These are phyloP conservation scores for Fraxinus quadrangulata DNA, from an alignment of 257 asterid genomes.

Conservation along the genomic window DNA sequence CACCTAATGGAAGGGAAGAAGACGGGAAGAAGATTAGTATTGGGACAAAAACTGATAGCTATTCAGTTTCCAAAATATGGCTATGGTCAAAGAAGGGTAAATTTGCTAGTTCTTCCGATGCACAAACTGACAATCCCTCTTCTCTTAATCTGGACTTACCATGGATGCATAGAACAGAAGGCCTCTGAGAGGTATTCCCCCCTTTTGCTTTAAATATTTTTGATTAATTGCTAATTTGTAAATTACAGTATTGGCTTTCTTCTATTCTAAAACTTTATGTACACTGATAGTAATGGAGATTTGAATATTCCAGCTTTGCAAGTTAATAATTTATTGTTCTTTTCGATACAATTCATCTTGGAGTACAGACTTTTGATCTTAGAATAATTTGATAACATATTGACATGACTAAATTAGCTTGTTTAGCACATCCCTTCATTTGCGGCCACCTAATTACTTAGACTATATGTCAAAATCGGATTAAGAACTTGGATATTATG, in stretches of 20 bases:
- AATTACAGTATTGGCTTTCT: conserved; percentile 22
- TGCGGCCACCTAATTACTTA: neutral
- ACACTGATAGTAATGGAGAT: conserved; percentile 19
- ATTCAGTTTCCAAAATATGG: conserved; percentile 97
- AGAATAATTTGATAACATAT: conserved; percentile 12
- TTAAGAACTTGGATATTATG: neutral
- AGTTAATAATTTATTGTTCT: conserved; percentile 5
- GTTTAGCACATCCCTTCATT: too few relatives aligned
- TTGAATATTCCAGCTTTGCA: neutral
- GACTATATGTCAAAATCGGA: conserved; percentile 5
- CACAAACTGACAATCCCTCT: conserved; percentile 32
- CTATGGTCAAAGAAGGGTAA: conserved; percentile 85
- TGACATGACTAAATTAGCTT: conserved; percentile 21
- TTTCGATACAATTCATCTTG: neutral
- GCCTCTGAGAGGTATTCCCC: conserved; percentile 34
- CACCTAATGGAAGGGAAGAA: conserved; percentile 29
- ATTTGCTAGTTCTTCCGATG: conserved; percentile 57
- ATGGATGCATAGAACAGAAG: conserved; percentile 48
- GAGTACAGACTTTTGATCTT: neutral
- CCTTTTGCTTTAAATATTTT: conserved; percentile 15
- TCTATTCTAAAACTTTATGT: conserved; percentile 25
- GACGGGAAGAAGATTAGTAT: conserved; percentile 77
- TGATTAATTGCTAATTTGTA: conserved; percentile 24
- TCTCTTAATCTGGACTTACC: conserved; percentile 44
- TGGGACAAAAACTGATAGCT: conserved; percentile 90